Evolutionary conservation across 768 basidiomycete species (phyloP), one percentile per base, ranked within the genome.

Genomic region (Xerocomus brunneocitrinus): DNA sequence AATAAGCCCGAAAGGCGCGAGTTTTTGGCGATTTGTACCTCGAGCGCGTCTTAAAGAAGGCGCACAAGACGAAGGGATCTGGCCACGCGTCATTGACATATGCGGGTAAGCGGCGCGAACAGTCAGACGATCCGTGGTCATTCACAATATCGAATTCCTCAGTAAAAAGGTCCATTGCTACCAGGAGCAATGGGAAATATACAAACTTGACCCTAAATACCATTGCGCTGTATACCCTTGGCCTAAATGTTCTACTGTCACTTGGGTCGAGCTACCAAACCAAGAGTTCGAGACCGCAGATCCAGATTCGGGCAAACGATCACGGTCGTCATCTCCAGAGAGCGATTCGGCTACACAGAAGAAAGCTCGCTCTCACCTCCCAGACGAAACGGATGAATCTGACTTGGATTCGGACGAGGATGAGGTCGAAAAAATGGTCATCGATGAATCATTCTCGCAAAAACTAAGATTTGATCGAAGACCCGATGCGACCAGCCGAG

Each of bases 131-230:
- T 46, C 36, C 42, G 27, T 46, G 51, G 8, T 13, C 44, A 48
- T 52, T 58, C 52, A 60, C 56, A 12, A 46, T 0, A 46, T 57
- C 41, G 27, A 59, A 55, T 54, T 51, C 55, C 36, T 25, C 56
- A 85, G 84, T 9, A 70, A 79, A 68, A 64, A 67, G 1, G 67
- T 79, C 49, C 66, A 78, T 53, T 79, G 79, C 63, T 78, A 79
- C 19, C 85, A 86, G 64, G 87, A 91, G 34, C 88, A 90, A 66
- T 91, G 89, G 89, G 89, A 91, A 56, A 83, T 91, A 28, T 85
- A 90, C 71, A 91, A 90, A 63, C 76, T 91, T 8, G 89, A 91
- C 62, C 82, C 85, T 3, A 67, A 69, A n/a, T 91, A 91, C 58
- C 78, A 80, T 24, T 91, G 89, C 62, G 68, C 72, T 53, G 81